Conservation (phyloP, 306 rosid species). For the Citrullus colocynthis region DNA sequence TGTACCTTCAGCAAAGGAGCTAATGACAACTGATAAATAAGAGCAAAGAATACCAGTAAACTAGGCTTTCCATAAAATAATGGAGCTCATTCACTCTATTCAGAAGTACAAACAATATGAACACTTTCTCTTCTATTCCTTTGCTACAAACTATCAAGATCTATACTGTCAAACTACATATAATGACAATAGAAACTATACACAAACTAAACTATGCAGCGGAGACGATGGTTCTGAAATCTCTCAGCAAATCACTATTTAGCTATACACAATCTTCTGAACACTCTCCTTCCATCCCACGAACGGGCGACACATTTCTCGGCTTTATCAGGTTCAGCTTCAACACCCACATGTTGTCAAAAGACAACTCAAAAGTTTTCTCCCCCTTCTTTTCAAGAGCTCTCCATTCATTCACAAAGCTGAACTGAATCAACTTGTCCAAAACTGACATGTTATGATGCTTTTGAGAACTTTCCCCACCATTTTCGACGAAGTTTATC, state of each 20-base stretch:
- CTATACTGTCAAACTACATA: conserved; percentile 7
- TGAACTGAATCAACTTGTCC: conserved; percentile 9
- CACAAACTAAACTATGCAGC: conserved; percentile 36
- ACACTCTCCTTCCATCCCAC: conserved; percentile 10
- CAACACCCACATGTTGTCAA: conserved; percentile 3
- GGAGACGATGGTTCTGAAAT: conserved; percentile 16
- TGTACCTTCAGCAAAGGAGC: not conserved
- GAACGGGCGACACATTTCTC: not conserved
- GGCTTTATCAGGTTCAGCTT: not conserved
- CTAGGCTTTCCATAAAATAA: not conserved
- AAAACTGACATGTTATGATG: conserved; percentile 13
- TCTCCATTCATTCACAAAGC: conserved; percentile 12
- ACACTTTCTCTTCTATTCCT: conserved; percentile 28
- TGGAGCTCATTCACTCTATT: not conserved
- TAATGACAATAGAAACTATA: conserved; percentile 25
- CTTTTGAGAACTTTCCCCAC: conserved; percentile 64
- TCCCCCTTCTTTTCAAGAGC: conserved; percentile 12
- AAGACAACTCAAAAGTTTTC: conserved; percentile 13
- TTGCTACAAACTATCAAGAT: conserved; percentile 12
- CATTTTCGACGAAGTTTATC: conserved; percentile 56
- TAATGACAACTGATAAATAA: not conserved
- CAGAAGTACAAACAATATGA: conserved; percentile 16
- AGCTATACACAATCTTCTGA: conserved; percentile 42
- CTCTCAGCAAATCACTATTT: conserved; percentile 24
- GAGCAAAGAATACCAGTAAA: not conserved